Conservation (phyloP, 108 stramenopile species). For the Cyclostephanos invisitatus region DNA sequence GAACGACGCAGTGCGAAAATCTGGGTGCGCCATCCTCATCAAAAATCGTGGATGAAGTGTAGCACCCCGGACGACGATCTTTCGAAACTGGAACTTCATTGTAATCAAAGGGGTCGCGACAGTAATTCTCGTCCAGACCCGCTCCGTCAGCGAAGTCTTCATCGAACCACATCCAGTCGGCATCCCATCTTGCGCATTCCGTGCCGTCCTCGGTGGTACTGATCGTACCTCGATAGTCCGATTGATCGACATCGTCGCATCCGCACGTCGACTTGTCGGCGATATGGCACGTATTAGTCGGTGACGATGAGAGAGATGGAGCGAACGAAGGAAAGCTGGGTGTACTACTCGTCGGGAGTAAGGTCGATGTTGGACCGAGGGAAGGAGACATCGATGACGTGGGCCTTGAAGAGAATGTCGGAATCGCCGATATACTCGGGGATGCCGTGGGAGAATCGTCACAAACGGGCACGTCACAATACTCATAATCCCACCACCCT, state of each 20-base stretch:
- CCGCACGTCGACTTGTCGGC: conserved; percentile 18
- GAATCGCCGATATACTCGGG: not conserved
- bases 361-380: not conserved
- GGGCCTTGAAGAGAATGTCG: not conserved
- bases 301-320: not conserved
- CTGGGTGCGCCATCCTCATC: not conserved
- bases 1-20: not conserved
- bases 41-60: not conserved
- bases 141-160: not conserved
- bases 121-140: conserved; percentile 1
- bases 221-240: conserved; percentile 25
- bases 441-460: not conserved
- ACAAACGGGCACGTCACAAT: conserved; percentile 20
- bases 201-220: conserved; percentile 7
- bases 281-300: conserved; percentile 1
- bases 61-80: not conserved
- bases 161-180: not conserved
- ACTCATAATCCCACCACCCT: not conserved
- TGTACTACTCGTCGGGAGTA: not conserved
- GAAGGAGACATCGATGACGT: not conserved
- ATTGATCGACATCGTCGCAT: not conserved
- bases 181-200: conserved; percentile 16
- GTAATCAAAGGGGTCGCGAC: conserved; percentile 3
- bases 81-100: not conserved
- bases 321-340: not conserved